Evolutionary conservation across 805 yeast genomes (phyloP).

Genomic region (Barnettozyma vustinii): DNA sequence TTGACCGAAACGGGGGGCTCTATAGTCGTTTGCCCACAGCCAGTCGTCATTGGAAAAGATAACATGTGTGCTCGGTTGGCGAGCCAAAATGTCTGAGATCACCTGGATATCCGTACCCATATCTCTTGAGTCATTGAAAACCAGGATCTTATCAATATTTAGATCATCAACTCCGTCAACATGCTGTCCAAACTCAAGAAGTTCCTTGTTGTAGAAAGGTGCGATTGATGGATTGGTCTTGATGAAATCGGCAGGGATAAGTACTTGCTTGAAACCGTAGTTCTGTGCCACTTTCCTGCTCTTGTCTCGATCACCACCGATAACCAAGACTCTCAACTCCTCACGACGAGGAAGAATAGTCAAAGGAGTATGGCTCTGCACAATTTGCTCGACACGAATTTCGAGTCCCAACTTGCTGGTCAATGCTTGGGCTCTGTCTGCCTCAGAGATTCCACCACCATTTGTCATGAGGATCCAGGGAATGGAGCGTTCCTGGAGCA

Average conservation of each 20-base stretch:
- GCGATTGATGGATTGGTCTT: constrained; percentile 65
- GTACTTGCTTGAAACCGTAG: constrained; percentile 75
- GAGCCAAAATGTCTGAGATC: constrained; percentile 61
- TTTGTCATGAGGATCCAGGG: constrained; percentile 86
- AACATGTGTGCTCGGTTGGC: constrained; percentile 64
- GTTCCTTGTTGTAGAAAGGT: constrained; percentile 58
- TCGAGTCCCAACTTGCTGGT: constrained; percentile 35
- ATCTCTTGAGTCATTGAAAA: constrained; percentile 87
- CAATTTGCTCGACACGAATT: constrained; percentile 45
- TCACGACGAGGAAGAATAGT: constrained; percentile 45
- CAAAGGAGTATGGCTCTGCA: constrained; percentile 88
- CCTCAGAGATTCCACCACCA: constrained; percentile 81
- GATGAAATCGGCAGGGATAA: constrained; percentile 69
- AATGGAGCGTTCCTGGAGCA: constrained; percentile 46
- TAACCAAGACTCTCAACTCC: constrained; percentile 62
- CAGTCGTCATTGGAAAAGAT: constrained; percentile 80
- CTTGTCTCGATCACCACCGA: constrained; percentile 73
- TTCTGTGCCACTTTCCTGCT: constrained; percentile 67
- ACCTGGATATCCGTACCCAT: constrained; percentile 82
- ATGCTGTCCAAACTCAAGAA: constrained; percentile 33
- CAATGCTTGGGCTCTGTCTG: constrained; percentile 49
- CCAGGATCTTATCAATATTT: constrained; percentile 60
- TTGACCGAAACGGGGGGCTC: constrained; percentile 79
- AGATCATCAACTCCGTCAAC: constrained; percentile 17
- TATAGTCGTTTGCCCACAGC: constrained; percentile 82